phyloP scores from a whole-genome alignment of 1,284 basidiomycete species.

The Psilocybe mexicana region DNA sequence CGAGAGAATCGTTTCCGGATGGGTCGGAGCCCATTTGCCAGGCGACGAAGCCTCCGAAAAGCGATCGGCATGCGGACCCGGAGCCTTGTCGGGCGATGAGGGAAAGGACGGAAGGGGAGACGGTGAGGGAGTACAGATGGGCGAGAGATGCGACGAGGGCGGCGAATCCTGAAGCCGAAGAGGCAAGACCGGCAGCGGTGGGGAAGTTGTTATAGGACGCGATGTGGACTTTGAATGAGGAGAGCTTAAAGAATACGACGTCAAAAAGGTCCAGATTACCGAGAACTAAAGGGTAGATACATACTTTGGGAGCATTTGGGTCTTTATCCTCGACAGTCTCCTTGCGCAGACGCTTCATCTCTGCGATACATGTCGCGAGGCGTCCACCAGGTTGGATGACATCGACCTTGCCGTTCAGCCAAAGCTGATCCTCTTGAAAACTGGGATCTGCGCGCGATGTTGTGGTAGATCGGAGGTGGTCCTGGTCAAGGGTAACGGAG shows the following conservation, averaged over 20 bases:
- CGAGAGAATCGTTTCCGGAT: conserved; percentile 86
- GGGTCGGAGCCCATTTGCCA: conserved; percentile 81
- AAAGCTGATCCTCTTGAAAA: conserved; percentile 81
- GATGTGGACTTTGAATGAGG: conserved; percentile 79
- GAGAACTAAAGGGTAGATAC: conserved; percentile 18
- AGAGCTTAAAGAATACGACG: conserved; percentile 50
- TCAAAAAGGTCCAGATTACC: conserved; percentile 2
- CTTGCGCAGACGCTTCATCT: conserved; percentile 80
- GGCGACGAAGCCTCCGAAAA: conserved; percentile 96
- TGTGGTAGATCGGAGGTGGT: conserved; percentile 93
- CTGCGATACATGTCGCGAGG: conserved; percentile 83
- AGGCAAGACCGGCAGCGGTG: conserved; percentile 96
- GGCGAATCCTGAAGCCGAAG: conserved; percentile 96
- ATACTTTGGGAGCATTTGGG: conserved; percentile 65
- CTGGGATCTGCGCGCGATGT: conserved; percentile 84
- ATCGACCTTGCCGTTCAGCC: conserved; percentile 94
- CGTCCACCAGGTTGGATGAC: conserved; percentile 83
- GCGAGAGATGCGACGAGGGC: conserved; percentile 92
- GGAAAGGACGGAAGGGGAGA: conserved; percentile 72
- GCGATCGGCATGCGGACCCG: conserved; percentile 95
- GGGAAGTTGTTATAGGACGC: conserved; percentile 99
- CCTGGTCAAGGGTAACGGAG: conserved; percentile 95
- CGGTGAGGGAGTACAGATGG: conserved; percentile 81
- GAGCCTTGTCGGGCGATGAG: conserved; percentile 96
- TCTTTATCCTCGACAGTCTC: conserved; percentile 73